Evolutionary conservation across 2,329 filamentous ascomycete species (phyloP).

Genomic region (Periconia sp.): DNA sequence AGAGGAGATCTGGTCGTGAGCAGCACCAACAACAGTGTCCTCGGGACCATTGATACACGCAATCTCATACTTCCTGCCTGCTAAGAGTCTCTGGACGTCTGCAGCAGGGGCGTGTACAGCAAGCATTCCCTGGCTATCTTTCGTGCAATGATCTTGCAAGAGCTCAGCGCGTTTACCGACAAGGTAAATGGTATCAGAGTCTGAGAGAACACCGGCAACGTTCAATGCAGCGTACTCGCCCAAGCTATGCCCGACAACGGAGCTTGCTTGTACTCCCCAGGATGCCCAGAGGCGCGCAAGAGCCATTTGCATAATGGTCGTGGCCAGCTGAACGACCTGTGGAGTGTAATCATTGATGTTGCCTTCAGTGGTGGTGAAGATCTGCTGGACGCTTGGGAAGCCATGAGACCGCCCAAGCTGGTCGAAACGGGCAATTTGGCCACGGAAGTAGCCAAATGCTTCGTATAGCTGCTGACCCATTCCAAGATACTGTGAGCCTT

Average conservation of each 20-base stretch:
- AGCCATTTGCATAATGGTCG: conserved; percentile 44
- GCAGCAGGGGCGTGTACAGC: conserved; percentile 14
- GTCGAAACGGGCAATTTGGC: conserved; percentile 18
- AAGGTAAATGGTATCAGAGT: conserved; percentile 35
- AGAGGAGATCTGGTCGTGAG: conserved; percentile 7
- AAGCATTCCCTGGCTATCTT: conserved; percentile 37
- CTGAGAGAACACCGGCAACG: conserved; percentile 39
- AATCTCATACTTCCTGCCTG: conserved; percentile 8
- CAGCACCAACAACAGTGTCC: conserved; percentile 29
- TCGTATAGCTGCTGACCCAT: conserved; percentile 14
- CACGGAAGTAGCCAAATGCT: conserved; percentile 21
- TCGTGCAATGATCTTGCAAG: conserved; percentile 25
- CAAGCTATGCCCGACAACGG: conserved; percentile 31
- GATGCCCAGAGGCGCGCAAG: conserved; percentile 12
- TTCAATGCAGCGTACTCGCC: conserved; percentile 45
- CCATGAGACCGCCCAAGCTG: conserved; percentile 24
- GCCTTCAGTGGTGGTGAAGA: conserved; percentile 2
- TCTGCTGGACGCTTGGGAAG: conserved; percentile 21
- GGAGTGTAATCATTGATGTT: conserved; percentile 2
- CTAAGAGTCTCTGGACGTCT: conserved; percentile 7
- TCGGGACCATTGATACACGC: conserved; percentile 30
- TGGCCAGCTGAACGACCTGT: conserved; percentile 40
- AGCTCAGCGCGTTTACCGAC: conserved; percentile 40
- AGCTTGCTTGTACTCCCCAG: conserved; percentile 10
- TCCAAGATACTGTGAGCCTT: conserved; percentile 27